phyloP scores from a whole-genome alignment of 2,329 filamentous ascomycete species.

The Cryphonectria nitschkei region DNA sequence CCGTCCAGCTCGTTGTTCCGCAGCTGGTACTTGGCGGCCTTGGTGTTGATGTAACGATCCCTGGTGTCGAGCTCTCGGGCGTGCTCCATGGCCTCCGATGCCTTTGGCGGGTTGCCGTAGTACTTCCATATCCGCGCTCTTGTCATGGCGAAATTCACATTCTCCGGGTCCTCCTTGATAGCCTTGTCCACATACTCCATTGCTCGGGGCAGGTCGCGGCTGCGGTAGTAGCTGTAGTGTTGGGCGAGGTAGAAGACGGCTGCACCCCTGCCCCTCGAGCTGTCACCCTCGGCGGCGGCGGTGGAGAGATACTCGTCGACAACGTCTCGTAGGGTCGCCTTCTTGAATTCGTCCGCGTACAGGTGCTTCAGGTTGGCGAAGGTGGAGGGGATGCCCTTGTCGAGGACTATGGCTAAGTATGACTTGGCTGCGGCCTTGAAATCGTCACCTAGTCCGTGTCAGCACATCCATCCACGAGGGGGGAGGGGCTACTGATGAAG shows the following conservation, averaged over 20 bases:
- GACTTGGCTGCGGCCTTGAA: slow-evolving; percentile 77
- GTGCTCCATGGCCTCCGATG: slow-evolving; percentile 84
- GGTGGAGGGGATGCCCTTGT: slow-evolving; percentile 91
- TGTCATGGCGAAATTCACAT: slow-evolving; percentile 91
- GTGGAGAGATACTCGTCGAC: slow-evolving; percentile 78
- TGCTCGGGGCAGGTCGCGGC: slow-evolving; percentile 82
- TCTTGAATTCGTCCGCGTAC: slow-evolving; percentile 79
- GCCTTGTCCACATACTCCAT: slow-evolving; percentile 82
- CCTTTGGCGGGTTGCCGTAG: slow-evolving; percentile 75
- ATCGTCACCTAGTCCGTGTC: slow-evolving; percentile 62
- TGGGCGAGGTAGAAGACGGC: slow-evolving; percentile 93
- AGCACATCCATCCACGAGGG: slow-evolving; percentile 24
- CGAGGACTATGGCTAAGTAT: slow-evolving; percentile 83
- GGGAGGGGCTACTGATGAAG: no score
- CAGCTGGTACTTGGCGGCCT: slow-evolving; percentile 94
- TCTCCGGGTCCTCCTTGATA: slow-evolving; percentile 76
- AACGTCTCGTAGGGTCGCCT: slow-evolving; percentile 72
- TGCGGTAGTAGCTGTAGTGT: slow-evolving; percentile 92
- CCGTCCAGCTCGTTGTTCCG: slow-evolving; percentile 89
- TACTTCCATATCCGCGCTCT: slow-evolving; percentile 96
- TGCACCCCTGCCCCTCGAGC: slow-evolving; percentile 70
- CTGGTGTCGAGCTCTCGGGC: slow-evolving; percentile 84
- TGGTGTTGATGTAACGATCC: slow-evolving; percentile 98
- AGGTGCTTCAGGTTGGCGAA: slow-evolving; percentile 97
- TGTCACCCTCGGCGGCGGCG: slow-evolving; percentile 46